Evolutionary conservation across 2,329 filamentous ascomycete genomes (phyloP).

Genomic region (Sclerotinia sclerotiorum): DNA sequence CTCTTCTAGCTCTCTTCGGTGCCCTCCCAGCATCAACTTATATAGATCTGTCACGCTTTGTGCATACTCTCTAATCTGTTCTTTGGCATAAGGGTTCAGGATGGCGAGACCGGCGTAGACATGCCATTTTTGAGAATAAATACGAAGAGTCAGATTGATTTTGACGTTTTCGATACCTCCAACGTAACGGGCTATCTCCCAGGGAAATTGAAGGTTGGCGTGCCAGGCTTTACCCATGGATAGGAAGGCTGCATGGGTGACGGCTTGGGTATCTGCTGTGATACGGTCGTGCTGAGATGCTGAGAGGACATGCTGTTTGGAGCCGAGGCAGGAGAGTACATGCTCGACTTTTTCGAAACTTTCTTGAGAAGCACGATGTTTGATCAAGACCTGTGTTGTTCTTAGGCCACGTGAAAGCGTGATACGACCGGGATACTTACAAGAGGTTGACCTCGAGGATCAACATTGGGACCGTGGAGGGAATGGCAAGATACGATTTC

Average conservation of each 20-base stretch:
- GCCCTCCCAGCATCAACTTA: slow-evolving; percentile 92
- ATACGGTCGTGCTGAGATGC: slow-evolving; percentile 92
- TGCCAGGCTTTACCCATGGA: slow-evolving; percentile 99
- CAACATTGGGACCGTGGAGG: slow-evolving; percentile 87
- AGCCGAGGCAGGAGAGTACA: slow-evolving; percentile 79
- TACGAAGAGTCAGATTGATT: slow-evolving; percentile 95
- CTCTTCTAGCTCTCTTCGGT: slow-evolving; percentile 68
- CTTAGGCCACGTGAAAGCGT: slow-evolving; percentile 11
- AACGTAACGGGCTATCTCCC: slow-evolving; percentile 93
- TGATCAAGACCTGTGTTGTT: slow-evolving; percentile 67
- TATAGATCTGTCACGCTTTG: slow-evolving; percentile 89
- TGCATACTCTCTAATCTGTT: slow-evolving; percentile 94
- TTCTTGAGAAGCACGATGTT: slow-evolving; percentile 79
- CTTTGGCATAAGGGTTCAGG: slow-evolving; percentile 86
- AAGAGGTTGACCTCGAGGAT: slow-evolving; percentile 84
- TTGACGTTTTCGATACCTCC: slow-evolving; percentile 99
- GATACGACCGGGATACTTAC: slow-evolving; percentile 47
- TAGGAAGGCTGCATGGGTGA: slow-evolving; percentile 95
- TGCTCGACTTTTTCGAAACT: slow-evolving; percentile 76
- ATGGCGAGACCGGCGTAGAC: slow-evolving; percentile 97
- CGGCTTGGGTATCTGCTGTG: slow-evolving; percentile 96
- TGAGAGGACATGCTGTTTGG: slow-evolving; percentile 83
- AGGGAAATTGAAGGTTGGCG: slow-evolving; percentile 91
- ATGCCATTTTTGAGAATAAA: slow-evolving; percentile 99
- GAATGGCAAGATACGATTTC: slow-evolving; percentile 96